Evolutionary conservation across 345 rosid species (phyloP).

Genomic region (Hevea brasiliensis): DNA sequence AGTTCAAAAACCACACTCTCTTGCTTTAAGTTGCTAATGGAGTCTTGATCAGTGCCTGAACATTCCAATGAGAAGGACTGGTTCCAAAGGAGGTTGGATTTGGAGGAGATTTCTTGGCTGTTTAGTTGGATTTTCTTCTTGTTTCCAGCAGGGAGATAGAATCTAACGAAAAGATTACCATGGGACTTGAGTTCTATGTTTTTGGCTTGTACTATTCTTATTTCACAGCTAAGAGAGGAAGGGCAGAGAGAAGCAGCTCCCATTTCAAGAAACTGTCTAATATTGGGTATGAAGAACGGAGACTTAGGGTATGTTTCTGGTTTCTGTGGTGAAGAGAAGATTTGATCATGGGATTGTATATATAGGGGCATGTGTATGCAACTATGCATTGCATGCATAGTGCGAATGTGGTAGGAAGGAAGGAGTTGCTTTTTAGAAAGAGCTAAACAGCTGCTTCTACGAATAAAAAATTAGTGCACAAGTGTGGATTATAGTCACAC

Average conservation of each 20-base stretch:
- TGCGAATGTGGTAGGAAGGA: too few species aligned
- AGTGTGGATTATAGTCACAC: too few species aligned
- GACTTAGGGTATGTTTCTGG: too few species aligned
- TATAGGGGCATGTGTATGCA: too few species aligned
- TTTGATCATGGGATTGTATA: too few species aligned
- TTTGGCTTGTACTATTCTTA: slow-evolving; percentile 64
- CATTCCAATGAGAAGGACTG: slow-evolving; percentile 58
- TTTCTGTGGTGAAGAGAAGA: too few species aligned
- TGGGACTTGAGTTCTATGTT: slow-evolving; percentile 34
- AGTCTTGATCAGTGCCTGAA: slow-evolving; percentile 44
- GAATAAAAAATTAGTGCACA: too few species aligned
- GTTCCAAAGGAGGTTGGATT: slow-evolving; percentile 48
- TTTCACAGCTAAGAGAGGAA: slow-evolving; percentile 50
- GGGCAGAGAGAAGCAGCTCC: neutral
- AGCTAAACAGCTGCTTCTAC: too few species aligned
- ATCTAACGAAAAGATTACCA: slow-evolving; percentile 57
- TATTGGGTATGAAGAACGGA: too few species aligned
- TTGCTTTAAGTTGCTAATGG: slow-evolving; percentile 44
- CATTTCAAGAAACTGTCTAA: too few species aligned
- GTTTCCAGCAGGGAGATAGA: slow-evolving; percentile 56
- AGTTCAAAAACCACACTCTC: slow-evolving; percentile 56
- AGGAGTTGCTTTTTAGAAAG: too few species aligned
- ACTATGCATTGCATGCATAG: too few species aligned
- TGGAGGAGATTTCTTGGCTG: slow-evolving; percentile 46
- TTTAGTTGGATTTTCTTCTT: slow-evolving; percentile 53